A percentile compares a stretch with the other conserved stretches of the same genome.
Conservation (phyloP, 2,329 filamentous ascomycete genomes). For the Verticillium alfalfae region DNA sequence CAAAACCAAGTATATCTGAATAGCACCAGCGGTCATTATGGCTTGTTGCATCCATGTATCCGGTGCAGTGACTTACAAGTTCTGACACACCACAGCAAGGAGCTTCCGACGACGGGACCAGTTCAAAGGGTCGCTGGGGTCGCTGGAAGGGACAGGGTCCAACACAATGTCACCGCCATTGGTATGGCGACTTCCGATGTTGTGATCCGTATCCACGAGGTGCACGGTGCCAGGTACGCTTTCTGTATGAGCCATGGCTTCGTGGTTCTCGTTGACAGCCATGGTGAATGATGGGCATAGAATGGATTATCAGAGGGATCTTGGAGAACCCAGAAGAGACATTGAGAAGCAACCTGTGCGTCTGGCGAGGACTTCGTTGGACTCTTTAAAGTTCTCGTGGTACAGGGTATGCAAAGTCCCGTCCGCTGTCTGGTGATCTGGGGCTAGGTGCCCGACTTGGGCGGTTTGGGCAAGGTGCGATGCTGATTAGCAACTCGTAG, state of each 20-base stretch:
- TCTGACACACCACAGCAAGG: constrained; percentile 2
- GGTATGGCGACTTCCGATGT: constrained; percentile 5
- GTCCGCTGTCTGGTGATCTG: too few relatives aligned
- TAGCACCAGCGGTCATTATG: too few relatives aligned
- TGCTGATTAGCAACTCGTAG: too few relatives aligned
- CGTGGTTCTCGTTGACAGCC: neutral
- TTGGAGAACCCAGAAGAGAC: neutral
- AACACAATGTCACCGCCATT: constrained; percentile 21
- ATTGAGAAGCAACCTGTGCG: too few relatives aligned
- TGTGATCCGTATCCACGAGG: neutral
- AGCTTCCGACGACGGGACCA: constrained; percentile 16
- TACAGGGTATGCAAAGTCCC: too few relatives aligned
- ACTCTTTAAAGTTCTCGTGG: too few relatives aligned
- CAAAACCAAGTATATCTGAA: constrained; percentile 29
- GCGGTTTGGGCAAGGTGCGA: too few relatives aligned
- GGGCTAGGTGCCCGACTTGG: too few relatives aligned
- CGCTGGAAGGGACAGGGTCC: constrained; percentile 14
- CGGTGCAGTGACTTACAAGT: constrained; percentile 3
- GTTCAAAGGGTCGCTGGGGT: constrained; percentile 20
- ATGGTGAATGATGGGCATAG: neutral
- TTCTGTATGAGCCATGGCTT: neutral
- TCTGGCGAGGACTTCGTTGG: too few relatives aligned
- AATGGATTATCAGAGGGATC: neutral
- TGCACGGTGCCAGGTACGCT: neutral
- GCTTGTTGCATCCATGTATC: too few relatives aligned